Conservation (phyloP, 2,329 filamentous ascomycete genomes). For the Trichoderma sp. region DNA sequence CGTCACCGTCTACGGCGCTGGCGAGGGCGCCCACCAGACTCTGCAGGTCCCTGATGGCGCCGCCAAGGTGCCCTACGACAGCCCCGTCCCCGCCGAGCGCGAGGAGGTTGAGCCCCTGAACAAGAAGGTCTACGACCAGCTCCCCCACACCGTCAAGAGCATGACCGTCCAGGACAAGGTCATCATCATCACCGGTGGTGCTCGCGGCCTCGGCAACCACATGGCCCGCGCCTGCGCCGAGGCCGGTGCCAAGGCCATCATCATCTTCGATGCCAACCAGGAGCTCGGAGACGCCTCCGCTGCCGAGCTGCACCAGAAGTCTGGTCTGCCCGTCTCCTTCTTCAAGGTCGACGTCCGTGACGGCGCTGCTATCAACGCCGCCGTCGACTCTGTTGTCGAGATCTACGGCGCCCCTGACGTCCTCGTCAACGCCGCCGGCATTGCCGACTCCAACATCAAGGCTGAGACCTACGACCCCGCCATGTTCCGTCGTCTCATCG, state of each 20-base stretch:
- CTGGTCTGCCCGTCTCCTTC: slow-evolving; percentile 72
- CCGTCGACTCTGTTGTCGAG: slow-evolving; percentile 65
- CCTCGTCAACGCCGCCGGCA: slow-evolving; percentile 78
- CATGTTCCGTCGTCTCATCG: slow-evolving; percentile 76
- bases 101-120: slow-evolving; percentile 55
- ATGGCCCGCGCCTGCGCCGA: slow-evolving; percentile 78
- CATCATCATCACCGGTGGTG: slow-evolving; percentile 73
- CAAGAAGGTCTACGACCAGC: slow-evolving; percentile 53
- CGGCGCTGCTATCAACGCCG: slow-evolving; percentile 67
- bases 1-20: slow-evolving; percentile 53
- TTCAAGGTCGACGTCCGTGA: slow-evolving; percentile 80
- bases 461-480: slow-evolving; percentile 74
- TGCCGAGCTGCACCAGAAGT: slow-evolving; percentile 69
- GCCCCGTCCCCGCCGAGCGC: slow-evolving; percentile 45
- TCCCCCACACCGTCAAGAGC: slow-evolving; percentile 67
- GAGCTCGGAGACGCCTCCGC: slow-evolving; percentile 71
- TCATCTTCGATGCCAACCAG: slow-evolving; percentile 77
- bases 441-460: slow-evolving; percentile 82
- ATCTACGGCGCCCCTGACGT: slow-evolving; percentile 71
- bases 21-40: slow-evolving; percentile 57
- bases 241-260: slow-evolving; percentile 71
- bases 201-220: slow-evolving; percentile 74
- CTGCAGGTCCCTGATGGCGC: slow-evolving; percentile 52
- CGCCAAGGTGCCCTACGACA: slow-evolving; percentile 46
- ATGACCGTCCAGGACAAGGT: slow-evolving; percentile 71